These are phyloP conservation scores for Phaffomyces thermotolerans DNA, from an alignment of 805 yeast species.

Conservation along the genomic window DNA sequence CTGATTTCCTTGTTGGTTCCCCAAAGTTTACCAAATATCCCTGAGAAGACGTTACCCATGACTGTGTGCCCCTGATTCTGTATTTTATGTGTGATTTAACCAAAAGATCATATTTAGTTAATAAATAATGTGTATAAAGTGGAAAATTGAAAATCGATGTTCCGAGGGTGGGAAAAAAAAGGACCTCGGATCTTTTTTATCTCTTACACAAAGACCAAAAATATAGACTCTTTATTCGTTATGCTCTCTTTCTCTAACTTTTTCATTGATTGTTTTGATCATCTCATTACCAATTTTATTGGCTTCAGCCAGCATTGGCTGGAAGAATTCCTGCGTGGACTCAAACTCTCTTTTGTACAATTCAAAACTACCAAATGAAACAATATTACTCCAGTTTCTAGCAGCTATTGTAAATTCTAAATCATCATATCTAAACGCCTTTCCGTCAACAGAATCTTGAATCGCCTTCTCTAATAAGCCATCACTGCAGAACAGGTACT, in stretches of 20 bases:
- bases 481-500: slow-evolving; percentile 81
- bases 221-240: no score
- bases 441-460: slow-evolving; percentile 58
- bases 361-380: slow-evolving; percentile 65
- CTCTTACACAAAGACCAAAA: no score
- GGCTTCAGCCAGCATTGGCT: slow-evolving; percentile 85
- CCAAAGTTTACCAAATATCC: slow-evolving; percentile 82
- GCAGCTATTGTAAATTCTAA: slow-evolving; percentile 90
- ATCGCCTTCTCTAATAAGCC: slow-evolving; percentile 76
- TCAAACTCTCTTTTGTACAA: slow-evolving; percentile 69
- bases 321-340: slow-evolving; percentile 73
- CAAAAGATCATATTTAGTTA: no score
- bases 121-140: no score
- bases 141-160: no score
- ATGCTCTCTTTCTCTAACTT: slow-evolving; percentile 5
- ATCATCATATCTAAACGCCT: slow-evolving; percentile 79
- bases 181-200: no score
- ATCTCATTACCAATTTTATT: slow-evolving; percentile 85
- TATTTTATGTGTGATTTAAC: background rate
- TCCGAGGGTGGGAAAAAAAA: no score
- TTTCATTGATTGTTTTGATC: slow-evolving; percentile 68
- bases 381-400: slow-evolving; percentile 75
- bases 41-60: slow-evolving; percentile 89
- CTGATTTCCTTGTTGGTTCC: slow-evolving; percentile 85
- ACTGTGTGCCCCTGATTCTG: background rate